Conservation (phyloP, 2,329 filamentous ascomycete genomes). For the Microascus cirrosus region DNA sequence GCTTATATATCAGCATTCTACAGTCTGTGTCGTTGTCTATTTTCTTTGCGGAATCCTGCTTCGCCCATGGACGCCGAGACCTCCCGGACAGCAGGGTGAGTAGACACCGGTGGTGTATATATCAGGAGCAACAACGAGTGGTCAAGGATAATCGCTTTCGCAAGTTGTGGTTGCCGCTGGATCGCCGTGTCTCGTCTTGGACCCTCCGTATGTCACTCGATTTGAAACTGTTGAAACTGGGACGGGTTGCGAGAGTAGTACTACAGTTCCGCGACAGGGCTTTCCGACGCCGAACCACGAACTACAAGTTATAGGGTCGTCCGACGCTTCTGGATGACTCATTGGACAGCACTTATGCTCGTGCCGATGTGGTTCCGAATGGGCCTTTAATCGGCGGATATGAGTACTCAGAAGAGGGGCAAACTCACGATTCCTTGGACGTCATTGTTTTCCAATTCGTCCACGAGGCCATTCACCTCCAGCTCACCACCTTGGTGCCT, state of each 20-base stretch:
- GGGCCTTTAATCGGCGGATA: too few species aligned
- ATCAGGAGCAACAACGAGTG: not conserved
- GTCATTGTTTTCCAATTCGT: too few species aligned
- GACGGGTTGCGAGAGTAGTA: too few species aligned
- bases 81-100: constrained; percentile 3
- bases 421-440: too few species aligned
- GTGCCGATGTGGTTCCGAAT: too few species aligned
- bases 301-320: not conserved
- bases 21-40: not conserved
- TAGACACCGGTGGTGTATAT: constrained; percentile 2
- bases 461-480: too few species aligned
- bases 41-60: not conserved
- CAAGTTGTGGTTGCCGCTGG: not conserved
- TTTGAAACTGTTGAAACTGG: not conserved
- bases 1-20: not conserved
- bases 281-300: not conserved
- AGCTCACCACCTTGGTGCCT: too few species aligned
- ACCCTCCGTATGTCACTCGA: not conserved
- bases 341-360: not conserved
- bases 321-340: not conserved
- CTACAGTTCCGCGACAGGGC: not conserved
- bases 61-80: not conserved
- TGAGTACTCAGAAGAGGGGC: too few species aligned
- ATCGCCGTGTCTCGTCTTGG: not conserved
- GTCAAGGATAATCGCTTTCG: not conserved